A percentile compares a stretch with the other conserved stretches of the same genome.
Conservation (phyloP, 1,139 yeast genomes). For the Debaryomyces subglobosus region DNA sequence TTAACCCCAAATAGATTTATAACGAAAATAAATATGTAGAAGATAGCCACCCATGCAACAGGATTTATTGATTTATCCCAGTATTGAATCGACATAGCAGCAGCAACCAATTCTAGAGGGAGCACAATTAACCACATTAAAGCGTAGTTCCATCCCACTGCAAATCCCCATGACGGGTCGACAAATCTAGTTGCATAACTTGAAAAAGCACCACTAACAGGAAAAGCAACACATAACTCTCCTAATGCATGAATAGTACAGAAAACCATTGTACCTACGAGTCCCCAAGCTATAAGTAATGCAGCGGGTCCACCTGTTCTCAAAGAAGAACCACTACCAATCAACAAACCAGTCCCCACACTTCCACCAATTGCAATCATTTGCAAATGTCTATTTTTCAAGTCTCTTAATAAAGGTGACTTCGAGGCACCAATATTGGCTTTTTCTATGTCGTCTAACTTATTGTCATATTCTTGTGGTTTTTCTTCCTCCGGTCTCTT, state of each 20-base stretch:
- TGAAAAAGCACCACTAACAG: slow-evolving; percentile 79
- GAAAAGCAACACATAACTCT: slow-evolving; percentile 78
- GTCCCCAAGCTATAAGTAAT: slow-evolving; percentile 66
- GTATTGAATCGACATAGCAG: slow-evolving; percentile 67
- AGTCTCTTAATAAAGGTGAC: slow-evolving; percentile 24
- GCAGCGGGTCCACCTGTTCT: slow-evolving; percentile 82
- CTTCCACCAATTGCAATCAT: slow-evolving; percentile 70
- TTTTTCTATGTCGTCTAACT: slow-evolving; percentile 27
- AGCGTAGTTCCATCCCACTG: slow-evolving; percentile 80
- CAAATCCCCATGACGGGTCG: slow-evolving; percentile 78
- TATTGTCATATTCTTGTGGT: slow-evolving; percentile 2
- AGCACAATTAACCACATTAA: slow-evolving; percentile 78
- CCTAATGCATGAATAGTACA: slow-evolving; percentile 84
- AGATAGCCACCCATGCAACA: slow-evolving; percentile 66
- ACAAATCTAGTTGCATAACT: slow-evolving; percentile 71
- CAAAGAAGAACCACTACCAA: slow-evolving; percentile 75
- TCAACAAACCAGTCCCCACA: slow-evolving; percentile 69
- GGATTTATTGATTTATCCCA: slow-evolving; percentile 65
- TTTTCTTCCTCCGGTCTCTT: slow-evolving; percentile 22
- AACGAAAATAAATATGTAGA: slow-evolving; percentile 56
- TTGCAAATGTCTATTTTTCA: slow-evolving; percentile 57
- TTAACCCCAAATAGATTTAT: slow-evolving; percentile 71
- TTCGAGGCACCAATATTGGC: slow-evolving; percentile 40
- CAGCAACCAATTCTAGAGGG: slow-evolving; percentile 78
- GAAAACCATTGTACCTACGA: slow-evolving; percentile 71